Evolutionary conservation across 176 grass and related monocot species (phyloP), one percentile per base, ranked within the genome.

Genomic region (bread wheat (Triticum aestivum)): DNA sequence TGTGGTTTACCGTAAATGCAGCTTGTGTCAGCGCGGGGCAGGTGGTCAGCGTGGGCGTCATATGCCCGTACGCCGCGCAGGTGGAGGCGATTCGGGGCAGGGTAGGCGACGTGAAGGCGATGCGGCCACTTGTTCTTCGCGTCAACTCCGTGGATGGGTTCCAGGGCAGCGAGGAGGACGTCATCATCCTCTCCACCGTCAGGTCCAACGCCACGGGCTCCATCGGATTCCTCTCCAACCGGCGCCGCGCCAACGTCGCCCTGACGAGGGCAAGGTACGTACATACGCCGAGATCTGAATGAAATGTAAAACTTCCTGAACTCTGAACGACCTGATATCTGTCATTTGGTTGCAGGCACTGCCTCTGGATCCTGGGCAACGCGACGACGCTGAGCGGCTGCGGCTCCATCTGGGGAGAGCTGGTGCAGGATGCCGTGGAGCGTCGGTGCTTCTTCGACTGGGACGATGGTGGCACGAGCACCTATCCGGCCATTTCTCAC

Each of bases 301-400:
- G 29, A 61, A 3, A 32, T 27, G 3, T 58, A 30, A 30, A 32
- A 32, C 32, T 3, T 3, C 32, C 32, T 32, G 32, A 32, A 32
- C 32, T 32, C 3, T 3, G 32, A 32, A 32, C 32, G 32, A 32
- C 32, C 32, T 32, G 32, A 32, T 32, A 3, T 32, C 32, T 32
- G 32, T 32, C 32, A 3, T 32, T 32, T 32, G 32, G 32, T 32
- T 32, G 32, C 32, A 32, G 32, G 32, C 76, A 93, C 63, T 93
- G 94, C 83, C 86, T 95, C 15, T 93, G 91, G 93, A 80, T 93
- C n/a, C 61, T 93, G 47, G 94, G 94, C 59, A 84, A 93, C 80
- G 91, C 85, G 11, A 6, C 32, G 75, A 95, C 94, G 29, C 63
- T 95, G 42, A 17, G 51, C 59, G 20, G 33, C 79, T 91, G 91